Evolutionary conservation across 805 yeast genomes (phyloP).

Genomic region (Wilhelminamyces savonicus): DNA sequence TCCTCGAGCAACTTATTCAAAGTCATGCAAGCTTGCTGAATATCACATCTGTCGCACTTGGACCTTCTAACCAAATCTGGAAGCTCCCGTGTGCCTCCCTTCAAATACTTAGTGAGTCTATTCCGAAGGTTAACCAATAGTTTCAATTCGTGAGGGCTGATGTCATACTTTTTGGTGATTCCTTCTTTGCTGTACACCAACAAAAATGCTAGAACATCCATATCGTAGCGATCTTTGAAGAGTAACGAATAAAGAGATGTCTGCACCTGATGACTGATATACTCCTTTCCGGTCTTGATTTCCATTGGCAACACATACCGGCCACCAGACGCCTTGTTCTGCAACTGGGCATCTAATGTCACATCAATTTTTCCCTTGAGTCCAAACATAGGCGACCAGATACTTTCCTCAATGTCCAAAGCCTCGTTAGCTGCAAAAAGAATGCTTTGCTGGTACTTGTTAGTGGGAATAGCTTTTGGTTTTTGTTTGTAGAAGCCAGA

Average conservation of each 20-base stretch:
- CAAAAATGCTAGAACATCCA: conserved; percentile 58
- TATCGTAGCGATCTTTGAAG: conserved; percentile 71
- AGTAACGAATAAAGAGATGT: conserved; percentile 75
- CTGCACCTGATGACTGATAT: conserved; percentile 76
- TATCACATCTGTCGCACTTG: conserved; percentile 57
- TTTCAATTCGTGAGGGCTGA: conserved; percentile 51
- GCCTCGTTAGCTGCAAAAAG: conserved; percentile 54
- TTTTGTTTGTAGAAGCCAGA: conserved; percentile 32
- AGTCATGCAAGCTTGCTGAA: conserved; percentile 57
- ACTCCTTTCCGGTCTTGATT: conserved; percentile 75
- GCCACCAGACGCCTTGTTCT: conserved; percentile 27
- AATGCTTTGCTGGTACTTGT: conserved; percentile 22
- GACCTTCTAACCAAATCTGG: conserved; percentile 51
- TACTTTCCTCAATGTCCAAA: conserved; percentile 81
- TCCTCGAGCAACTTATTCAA: conserved; percentile 52
- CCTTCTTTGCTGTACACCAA: conserved; percentile 67
- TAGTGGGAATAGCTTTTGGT: conserved; percentile 17
- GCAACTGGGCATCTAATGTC: conserved; percentile 57
- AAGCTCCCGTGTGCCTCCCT: conserved; percentile 41
- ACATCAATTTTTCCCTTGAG: conserved; percentile 87
- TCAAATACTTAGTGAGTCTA: conserved; percentile 52
- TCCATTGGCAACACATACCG: conserved; percentile 72
- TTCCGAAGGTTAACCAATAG: conserved; percentile 71
- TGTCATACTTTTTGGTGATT: conserved; percentile 48
- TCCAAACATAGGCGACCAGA: conserved; percentile 90